Percentiles rank a stretch among this genome's conserved stretches.
Conservation (phyloP, 2,329 filamentous ascomycete genomes). For the Fusarium proliferatum region DNA sequence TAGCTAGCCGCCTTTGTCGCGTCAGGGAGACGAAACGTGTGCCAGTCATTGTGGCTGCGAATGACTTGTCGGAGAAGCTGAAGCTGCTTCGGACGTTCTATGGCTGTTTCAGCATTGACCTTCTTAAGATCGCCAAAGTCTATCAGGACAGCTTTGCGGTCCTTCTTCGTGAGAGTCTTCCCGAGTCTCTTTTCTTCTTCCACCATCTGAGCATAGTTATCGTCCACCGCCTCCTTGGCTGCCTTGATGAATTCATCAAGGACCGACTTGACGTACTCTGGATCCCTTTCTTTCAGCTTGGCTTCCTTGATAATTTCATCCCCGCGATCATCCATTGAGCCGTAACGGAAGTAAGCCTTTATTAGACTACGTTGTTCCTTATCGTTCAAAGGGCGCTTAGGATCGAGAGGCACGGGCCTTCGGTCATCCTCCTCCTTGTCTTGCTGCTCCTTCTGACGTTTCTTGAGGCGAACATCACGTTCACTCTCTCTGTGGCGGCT, state of each 20-base stretch:
- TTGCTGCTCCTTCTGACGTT: conserved; percentile 71
- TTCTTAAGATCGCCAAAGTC: conserved; percentile 94
- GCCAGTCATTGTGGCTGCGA: conserved; percentile 73
- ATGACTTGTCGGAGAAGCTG: conserved; percentile 83
- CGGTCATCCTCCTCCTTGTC: conserved; percentile 77
- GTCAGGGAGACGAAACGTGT: conserved; percentile 86
- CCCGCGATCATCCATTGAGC: conserved; percentile 86
- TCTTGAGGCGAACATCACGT: conserved; percentile 73
- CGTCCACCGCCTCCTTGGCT: conserved; percentile 69
- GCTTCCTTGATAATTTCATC: conserved; percentile 91
- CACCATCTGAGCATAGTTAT: conserved; percentile 77
- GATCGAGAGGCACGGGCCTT: conserved; percentile 79
- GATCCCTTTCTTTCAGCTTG: conserved; percentile 83
- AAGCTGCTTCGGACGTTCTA: conserved; percentile 91
- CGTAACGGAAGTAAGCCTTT: conserved; percentile 89
- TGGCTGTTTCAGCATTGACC: conserved; percentile 93
- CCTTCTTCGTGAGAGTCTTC: conserved; percentile 92
- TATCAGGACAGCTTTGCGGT: conserved; percentile 95
- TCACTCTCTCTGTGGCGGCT: conserved; percentile 69
- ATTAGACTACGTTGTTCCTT: conserved; percentile 95
- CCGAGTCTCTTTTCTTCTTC: conserved; percentile 85
- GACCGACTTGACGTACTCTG: conserved; percentile 79
- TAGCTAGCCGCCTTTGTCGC: conserved; percentile 94
- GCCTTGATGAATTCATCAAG: conserved; percentile 77
- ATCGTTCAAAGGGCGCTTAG: conserved; percentile 87